Conservation (phyloP, 2,329 filamentous ascomycete species). For the Calonectria multiphialidica region DNA sequence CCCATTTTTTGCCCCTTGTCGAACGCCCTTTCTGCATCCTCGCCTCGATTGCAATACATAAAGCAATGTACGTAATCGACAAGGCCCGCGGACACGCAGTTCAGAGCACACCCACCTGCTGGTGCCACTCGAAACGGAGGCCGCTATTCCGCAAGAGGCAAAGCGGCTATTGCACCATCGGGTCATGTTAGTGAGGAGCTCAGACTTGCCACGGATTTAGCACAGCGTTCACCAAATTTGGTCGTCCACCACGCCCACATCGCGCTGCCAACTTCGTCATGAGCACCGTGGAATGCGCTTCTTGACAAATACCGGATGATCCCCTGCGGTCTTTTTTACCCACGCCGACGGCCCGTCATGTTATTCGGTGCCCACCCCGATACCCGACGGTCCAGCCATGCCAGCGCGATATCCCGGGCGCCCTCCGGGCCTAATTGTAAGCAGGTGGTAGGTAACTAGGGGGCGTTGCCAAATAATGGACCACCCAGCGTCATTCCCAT, state of each 20-base stretch:
- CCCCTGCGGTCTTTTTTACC: neutral
- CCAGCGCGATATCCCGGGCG: slow-evolving; percentile 6
- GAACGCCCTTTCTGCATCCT: neutral
- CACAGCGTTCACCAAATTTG: neutral
- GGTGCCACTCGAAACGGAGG: slow-evolving; percentile 20
- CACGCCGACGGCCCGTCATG: slow-evolving; percentile 26
- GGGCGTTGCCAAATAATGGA: slow-evolving; percentile 5
- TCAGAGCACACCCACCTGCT: too few relatives aligned
- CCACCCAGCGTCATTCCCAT: slow-evolving; percentile 7
- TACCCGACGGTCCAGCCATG: slow-evolving; percentile 26
- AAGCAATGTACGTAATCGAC: slow-evolving; percentile 11
- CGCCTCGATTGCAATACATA: neutral
- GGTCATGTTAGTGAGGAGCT: slow-evolving; percentile 25
- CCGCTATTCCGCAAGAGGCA: slow-evolving; percentile 37
- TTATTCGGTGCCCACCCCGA: slow-evolving; percentile 24
- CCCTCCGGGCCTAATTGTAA: neutral
- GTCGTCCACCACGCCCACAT: slow-evolving; percentile 27
- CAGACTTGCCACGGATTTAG: slow-evolving; percentile 21
- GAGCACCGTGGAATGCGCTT: neutral
- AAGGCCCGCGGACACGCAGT: slow-evolving; percentile 1
- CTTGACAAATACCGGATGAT: neutral
- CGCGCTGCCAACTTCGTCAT: slow-evolving; percentile 28
- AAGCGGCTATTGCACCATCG: slow-evolving; percentile 44
- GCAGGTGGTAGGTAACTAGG: neutral
- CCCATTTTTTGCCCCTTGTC: neutral